Percentiles rank a stretch among this genome's conserved stretches.
phyloP scores from a whole-genome alignment of 805 yeast species.

The Wickerhamomyces bovis region DNA sequence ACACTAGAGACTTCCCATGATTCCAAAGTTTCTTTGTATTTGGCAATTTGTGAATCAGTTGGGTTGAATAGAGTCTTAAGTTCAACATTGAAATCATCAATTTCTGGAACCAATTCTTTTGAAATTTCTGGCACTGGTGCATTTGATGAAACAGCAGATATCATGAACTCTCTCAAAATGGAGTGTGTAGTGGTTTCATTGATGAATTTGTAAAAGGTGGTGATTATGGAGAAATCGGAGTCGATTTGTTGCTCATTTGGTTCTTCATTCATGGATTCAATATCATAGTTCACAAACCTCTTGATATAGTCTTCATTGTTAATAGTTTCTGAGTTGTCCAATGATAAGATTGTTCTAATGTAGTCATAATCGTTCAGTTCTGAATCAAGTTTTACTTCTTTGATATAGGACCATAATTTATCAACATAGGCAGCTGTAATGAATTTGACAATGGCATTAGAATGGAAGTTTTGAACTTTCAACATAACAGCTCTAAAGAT shows the following conservation, averaged over 20 bases:
- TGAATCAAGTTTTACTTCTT: constrained; percentile 16
- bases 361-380: constrained; percentile 17
- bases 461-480: constrained; percentile 13
- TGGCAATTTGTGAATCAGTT: constrained; percentile 19
- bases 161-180: constrained; percentile 20
- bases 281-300: constrained; percentile 13
- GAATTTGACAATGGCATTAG: constrained; percentile 17
- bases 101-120: constrained; percentile 5
- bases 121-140: constrained; percentile 16
- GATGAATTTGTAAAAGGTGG: constrained; percentile 16
- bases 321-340: constrained; percentile 22
- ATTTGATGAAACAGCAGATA: constrained; percentile 18
- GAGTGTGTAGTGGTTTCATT: constrained; percentile 19
- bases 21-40: constrained; percentile 16
- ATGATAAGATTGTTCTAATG: constrained; percentile 23
- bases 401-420: constrained; percentile 24
- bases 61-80: constrained; percentile 26
- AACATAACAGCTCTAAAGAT: constrained; percentile 22
- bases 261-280: constrained; percentile 6
- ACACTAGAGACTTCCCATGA: constrained; percentile 14
- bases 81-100: constrained; percentile 18
- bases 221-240: constrained; percentile 9
- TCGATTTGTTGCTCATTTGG: not conserved
- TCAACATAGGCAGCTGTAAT: constrained; percentile 19
- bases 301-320: constrained; percentile 21